phyloP scores from a whole-genome alignment of 2,329 filamentous ascomycete species.

The Colletotrichum sp. region DNA sequence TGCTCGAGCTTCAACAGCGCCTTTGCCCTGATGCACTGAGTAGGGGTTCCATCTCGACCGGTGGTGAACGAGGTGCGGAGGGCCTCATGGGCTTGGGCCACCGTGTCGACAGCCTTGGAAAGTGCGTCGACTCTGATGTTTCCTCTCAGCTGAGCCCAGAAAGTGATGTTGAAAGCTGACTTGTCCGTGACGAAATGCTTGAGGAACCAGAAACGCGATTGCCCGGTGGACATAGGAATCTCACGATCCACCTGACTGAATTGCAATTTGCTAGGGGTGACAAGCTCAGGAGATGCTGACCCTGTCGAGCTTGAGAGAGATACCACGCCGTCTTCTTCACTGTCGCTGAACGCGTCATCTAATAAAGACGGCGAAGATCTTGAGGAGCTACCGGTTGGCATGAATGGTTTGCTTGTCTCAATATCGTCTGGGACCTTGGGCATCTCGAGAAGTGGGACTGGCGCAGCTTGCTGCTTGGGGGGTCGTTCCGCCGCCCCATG shows the following conservation, averaged over 20 bases:
- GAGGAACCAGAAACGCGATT: slow-evolving; percentile 43
- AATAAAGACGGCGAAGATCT: not conserved
- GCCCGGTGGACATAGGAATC: not conserved
- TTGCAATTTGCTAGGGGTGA: not conserved
- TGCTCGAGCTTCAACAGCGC: not conserved
- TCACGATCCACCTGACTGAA: not conserved
- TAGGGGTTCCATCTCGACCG: not conserved
- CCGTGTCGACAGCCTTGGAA: slow-evolving; percentile 33
- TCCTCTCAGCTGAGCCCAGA: slow-evolving; percentile 34
- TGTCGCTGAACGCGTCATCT: not conserved
- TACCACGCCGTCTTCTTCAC: not conserved
- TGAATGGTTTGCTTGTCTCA: not conserved
- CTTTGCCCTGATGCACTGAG: not conserved
- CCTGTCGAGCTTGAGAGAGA: not conserved
- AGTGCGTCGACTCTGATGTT: slow-evolving; percentile 32
- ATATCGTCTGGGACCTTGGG: not conserved
- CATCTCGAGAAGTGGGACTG: not conserved
- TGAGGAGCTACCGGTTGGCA: not conserved
- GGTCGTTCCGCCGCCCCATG: not conserved
- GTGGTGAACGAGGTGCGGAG: slow-evolving; percentile 34
- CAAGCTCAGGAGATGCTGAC: not conserved
- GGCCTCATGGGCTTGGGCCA: slow-evolving; percentile 34
- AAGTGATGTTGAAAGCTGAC: slow-evolving; percentile 44
- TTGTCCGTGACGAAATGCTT: slow-evolving; percentile 35
- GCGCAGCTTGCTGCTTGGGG: not conserved